These are phyloP conservation scores for Lecanoromycetidae sp. DNA, from an alignment of 2,329 filamentous ascomycete genomes.

Conservation along the genomic window DNA sequence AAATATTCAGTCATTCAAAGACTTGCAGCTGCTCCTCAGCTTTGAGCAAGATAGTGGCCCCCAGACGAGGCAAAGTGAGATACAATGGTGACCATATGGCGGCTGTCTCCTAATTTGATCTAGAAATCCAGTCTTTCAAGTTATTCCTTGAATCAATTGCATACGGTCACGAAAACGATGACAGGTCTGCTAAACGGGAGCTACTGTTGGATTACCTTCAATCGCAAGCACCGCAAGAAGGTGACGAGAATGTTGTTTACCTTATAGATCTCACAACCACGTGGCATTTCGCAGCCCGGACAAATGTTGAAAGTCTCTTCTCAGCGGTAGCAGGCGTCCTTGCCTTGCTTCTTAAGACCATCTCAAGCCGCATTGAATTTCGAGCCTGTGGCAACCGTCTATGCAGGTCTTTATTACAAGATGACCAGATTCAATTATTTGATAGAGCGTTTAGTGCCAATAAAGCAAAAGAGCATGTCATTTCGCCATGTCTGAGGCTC, in stretches of 20 bases:
- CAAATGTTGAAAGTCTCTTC: constrained; percentile 67
- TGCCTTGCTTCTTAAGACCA: constrained; percentile 65
- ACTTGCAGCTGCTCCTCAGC: constrained; percentile 13
- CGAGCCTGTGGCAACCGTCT: constrained; percentile 63
- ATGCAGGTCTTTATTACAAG: constrained; percentile 69
- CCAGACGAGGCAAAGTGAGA: constrained; percentile 11
- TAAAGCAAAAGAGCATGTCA: constrained; percentile 74
- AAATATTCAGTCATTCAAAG: constrained; percentile 7
- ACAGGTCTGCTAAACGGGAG: constrained; percentile 30
- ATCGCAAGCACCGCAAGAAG: constrained; percentile 38
- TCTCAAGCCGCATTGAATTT: constrained; percentile 63
- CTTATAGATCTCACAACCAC: constrained; percentile 73
- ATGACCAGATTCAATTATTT: constrained; percentile 67
- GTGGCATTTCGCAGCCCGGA: constrained; percentile 72
- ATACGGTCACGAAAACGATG: constrained; percentile 26
- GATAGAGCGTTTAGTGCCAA: constrained; percentile 66
- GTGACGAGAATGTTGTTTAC: constrained; percentile 48
- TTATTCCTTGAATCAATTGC: constrained; percentile 32
- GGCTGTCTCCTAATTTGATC: not conserved
- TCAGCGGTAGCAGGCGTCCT: constrained; percentile 71
- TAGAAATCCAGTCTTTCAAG: constrained; percentile 34
- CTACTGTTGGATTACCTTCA: constrained; percentile 39
- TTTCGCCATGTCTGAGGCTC: constrained; percentile 75
- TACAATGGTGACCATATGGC: not conserved
- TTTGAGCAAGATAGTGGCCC: constrained; percentile 17